A percentile compares a stretch with the other conserved stretches of the same genome.
phyloP scores from a whole-genome alignment of 371 early-diverging fungal species.

The Rhizomucor pusillus region DNA sequence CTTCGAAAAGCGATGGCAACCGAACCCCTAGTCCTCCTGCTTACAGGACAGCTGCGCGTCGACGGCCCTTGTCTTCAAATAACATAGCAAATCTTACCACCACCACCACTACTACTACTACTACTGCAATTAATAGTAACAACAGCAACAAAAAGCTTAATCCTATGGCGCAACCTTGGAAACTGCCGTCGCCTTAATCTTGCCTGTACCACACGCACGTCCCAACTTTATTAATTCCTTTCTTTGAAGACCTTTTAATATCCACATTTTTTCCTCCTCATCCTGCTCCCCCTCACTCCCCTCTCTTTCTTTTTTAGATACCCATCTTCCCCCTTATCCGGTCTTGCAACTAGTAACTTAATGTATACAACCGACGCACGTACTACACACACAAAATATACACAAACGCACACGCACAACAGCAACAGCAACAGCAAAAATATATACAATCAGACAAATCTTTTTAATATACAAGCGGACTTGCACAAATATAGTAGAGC shows the following conservation, averaged over 20 bases:
- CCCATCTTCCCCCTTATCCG: background rate
- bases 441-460: too few species aligned
- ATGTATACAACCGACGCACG: too few species aligned
- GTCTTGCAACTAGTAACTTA: too few species aligned
- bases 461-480: too few species aligned
- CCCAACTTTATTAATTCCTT: background rate
- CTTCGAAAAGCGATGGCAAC: background rate
- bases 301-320: background rate
- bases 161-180: constrained; percentile 19
- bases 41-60: too few species aligned
- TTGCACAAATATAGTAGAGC: too few species aligned
- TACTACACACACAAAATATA: too few species aligned
- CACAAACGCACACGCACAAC: too few species aligned
- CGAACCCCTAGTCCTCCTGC: too few species aligned
- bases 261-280: background rate
- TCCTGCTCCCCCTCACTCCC: background rate
- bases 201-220: background rate
- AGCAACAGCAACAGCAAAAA: too few species aligned
- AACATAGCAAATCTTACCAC: background rate
- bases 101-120: background rate
- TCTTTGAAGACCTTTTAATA: background rate
- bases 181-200: constrained; percentile 1
- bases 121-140: background rate
- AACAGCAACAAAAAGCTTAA: constrained; percentile 6
- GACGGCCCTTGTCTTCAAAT: too few species aligned